Evolutionary conservation across 352 stramenopile genomes (phyloP), one percentile per base, ranked within the genome.

Genomic region (Phytophthora colocasiae): DNA sequence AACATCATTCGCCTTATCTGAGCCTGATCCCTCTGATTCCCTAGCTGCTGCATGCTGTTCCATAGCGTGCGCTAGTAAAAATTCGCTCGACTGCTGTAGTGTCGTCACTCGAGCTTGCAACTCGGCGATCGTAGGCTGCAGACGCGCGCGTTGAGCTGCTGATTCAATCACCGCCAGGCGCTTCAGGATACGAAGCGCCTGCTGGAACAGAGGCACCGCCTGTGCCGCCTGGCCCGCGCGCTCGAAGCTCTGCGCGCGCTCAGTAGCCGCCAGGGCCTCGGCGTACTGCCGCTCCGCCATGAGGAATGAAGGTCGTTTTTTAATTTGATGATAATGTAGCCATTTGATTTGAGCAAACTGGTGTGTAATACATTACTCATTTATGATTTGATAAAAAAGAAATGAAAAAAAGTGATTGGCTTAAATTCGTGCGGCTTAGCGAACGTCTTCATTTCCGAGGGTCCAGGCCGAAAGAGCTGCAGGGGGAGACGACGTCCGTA

Each of bases 161-260:
- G 82, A 92, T 69, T 95, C 86, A 58, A 95, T 81, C 47, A 93
- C 73, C 32, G 83, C 70, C 34, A 95, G 74, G 1, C 86, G 86
- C 19, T 67, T 80, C 49, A 92, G 79, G 57, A 92, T 89, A 41
- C 61, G 73, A 17, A 95, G 57, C 3, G 84, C 84, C 49, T 83
- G 58, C 40, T 80, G 46, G 55, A 92, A 90, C 46, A 82, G 58
- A 44, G 69, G 51, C 32, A 76, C 67, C 6, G 81, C 82, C 48
- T 76, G 55, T n/a, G 43, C 45, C 3, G 11, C 29, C 49, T 78
- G 67, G 41, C 57, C 58, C 31, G 50, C 68, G 60, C 55, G 63
- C 58, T 81, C 77, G 59, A 74, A 63, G 32, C 44, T 61, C 74
- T 82, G 60, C 54, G 71, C 84, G 17, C 67, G 73, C 63, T 90